These are phyloP conservation scores for Letharia columbiana DNA, from an alignment of 495 filamentous ascomycete genomes.

Conservation along the genomic window DNA sequence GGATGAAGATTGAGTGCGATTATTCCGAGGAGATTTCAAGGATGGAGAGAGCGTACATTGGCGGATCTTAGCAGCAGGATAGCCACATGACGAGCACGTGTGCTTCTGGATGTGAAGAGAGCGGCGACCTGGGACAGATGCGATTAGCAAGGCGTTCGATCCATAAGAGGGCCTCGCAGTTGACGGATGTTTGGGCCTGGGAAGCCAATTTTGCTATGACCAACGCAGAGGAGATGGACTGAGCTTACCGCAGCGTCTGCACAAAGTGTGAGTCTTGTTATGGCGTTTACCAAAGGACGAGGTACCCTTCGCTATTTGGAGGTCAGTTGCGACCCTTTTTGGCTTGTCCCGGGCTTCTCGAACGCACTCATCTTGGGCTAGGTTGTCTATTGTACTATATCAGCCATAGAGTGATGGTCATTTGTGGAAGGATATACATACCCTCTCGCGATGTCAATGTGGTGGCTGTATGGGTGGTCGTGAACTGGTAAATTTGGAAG, in stretches of 20 bases:
- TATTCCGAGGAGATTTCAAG: neutral
- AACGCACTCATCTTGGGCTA: conserved; percentile 62
- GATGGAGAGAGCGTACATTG: conserved; percentile 67
- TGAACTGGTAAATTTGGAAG: conserved; percentile 2
- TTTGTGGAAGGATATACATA: neutral
- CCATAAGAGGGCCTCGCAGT: neutral
- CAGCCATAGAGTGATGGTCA: neutral
- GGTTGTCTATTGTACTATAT: conserved; percentile 32
- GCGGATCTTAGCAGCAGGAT: conserved; percentile 90
- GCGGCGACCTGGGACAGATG: conserved; percentile 58
- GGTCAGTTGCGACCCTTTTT: conserved; percentile 1
- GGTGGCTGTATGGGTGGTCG: neutral
- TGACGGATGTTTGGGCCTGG: neutral
- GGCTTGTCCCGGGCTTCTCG: conserved; percentile 24
- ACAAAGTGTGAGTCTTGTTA: conserved; percentile 99
- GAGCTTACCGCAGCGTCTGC: conserved; percentile 95
- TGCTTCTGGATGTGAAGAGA: conserved; percentile 99
- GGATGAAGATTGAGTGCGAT: neutral
- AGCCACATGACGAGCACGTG: conserved; percentile 94
- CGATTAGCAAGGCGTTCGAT: neutral
- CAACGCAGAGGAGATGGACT: neutral
- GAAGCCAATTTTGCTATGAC: neutral
- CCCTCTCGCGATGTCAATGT: conserved; percentile 7
- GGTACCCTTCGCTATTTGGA: conserved; percentile 73
- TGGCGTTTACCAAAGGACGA: conserved; percentile 97